Base-by-base conservation (phyloP, 2,329 filamentous ascomycete species). In the Metarhizium humberi region DNA sequence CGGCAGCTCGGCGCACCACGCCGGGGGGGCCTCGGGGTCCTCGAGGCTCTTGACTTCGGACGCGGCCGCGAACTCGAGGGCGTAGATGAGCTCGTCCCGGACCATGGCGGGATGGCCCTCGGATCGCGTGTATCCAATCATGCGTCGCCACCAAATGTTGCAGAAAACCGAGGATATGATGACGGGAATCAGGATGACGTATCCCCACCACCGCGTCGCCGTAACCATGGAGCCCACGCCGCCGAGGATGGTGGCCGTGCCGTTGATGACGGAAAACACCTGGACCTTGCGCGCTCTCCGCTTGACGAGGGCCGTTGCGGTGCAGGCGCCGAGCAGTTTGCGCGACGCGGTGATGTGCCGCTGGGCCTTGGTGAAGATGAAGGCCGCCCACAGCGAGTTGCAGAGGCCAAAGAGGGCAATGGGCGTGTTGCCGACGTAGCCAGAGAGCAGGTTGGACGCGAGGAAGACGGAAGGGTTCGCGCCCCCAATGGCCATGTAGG, bases 401-500 rank as follows among this genome's bases (percentile, higher is more conserved):
- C 73, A 54, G 0, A 80, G 52, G 2, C 77, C 79, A 50, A 75
- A 82, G 0, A 75, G 29, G 0, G 77, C 77, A 2, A 77, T 72
- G 1, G 76, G 72, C 0, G 72, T 67, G 56, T 82, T 82, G 2
- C 79, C 79, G 18, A 82, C 68, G 56, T 80, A 81, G 1, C 79
- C 79, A 0, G 79, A 80, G 0, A 82, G 63, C 2, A 81, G 63
- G 54, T 82, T 82, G 60, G 75, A 79, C 0, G 75, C 73, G 0
- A 65, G 4, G 55, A 66, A 82, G 0, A 80, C 69, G 0, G 40
- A 56, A 0, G 34, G 64, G 51, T 79, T 69, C 0, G 69, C 73
- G 1, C 79, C 79, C 1, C 68, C 75, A 16, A 81, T 80, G 10
- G 79, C 79, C 72, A 82, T 71, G 56, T 75, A 70, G 0, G 79